Evolutionary conservation across 306 rosid species (phyloP).

Genomic region (Leucaena leucocephala): DNA sequence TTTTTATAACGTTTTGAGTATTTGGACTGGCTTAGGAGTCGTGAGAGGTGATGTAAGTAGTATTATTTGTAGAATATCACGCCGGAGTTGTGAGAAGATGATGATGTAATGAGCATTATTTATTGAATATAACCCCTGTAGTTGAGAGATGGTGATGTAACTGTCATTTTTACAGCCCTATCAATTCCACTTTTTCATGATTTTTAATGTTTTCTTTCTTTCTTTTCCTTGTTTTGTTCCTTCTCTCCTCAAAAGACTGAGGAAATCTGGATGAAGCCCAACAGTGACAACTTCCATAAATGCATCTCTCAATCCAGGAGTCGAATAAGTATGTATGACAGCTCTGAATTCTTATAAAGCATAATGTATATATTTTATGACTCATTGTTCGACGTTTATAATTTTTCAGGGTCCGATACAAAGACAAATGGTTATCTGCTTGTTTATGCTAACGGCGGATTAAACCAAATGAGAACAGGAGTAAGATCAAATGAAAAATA

Average conservation of each 20-base stretch:
- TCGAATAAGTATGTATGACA: conserved; percentile 56
- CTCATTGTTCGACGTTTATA: background rate
- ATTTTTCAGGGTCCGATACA: conserved; percentile 47
- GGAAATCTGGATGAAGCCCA: conserved; percentile 90
- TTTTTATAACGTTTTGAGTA: background rate
- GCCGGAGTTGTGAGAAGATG: background rate
- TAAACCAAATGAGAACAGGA: conserved; percentile 99
- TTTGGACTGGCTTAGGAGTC: conserved; percentile 5
- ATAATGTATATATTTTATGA: background rate
- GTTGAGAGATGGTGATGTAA: background rate
- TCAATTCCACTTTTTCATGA: background rate
- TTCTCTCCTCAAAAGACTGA: conserved; percentile 51
- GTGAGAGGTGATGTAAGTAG: background rate
- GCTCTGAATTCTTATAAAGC: conserved; percentile 1
- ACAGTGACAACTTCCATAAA: conserved; percentile 59
- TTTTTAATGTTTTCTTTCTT: background rate
- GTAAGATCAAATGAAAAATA: conserved; percentile 45
- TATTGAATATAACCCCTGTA: background rate
- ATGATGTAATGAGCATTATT: background rate
- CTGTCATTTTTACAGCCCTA: background rate
- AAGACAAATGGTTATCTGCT: conserved; percentile 89
- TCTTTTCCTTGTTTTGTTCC: background rate
- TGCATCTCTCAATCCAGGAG: conserved; percentile 70
- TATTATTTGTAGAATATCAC: background rate
- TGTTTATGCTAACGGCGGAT: conserved; percentile 95